Percentiles rank a stretch among this genome's conserved stretches.
These are phyloP conservation scores for Coemansia sp. DNA, from an alignment of 192 early-diverging fungal species.

Conservation along the genomic window DNA sequence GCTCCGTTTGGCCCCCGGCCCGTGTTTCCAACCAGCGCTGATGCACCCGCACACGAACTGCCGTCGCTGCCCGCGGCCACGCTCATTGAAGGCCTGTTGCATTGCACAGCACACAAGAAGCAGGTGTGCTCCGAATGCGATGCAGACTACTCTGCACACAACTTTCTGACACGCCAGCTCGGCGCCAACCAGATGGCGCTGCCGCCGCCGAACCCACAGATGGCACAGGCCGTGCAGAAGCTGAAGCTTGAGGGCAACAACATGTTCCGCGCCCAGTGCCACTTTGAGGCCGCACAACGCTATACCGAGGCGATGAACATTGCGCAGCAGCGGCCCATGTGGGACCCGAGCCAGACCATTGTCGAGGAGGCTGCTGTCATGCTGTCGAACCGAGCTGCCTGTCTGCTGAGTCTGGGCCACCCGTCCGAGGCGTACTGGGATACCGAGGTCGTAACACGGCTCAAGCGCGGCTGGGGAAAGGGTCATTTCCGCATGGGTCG, in stretches of 20 bases:
- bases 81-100: constrained; percentile 56
- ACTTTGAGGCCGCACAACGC: constrained; percentile 75
- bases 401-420: constrained; percentile 63
- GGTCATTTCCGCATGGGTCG: constrained; percentile 78
- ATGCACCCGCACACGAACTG: constrained; percentile 18
- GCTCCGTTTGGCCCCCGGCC: constrained; percentile 46
- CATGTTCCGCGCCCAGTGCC: constrained; percentile 77
- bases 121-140: constrained; percentile 66
- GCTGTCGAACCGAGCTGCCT: constrained; percentile 67
- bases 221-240: constrained; percentile 57
- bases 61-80: constrained; percentile 7
- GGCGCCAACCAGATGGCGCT: constrained; percentile 61
- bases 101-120: constrained; percentile 62
- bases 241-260: constrained; percentile 83
- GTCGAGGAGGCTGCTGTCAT: constrained; percentile 67
- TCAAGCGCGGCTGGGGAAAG: constrained; percentile 73
- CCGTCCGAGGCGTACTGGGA: constrained; percentile 71
- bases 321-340: constrained; percentile 68
- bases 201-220: constrained; percentile 68
- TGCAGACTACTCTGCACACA: constrained; percentile 64
- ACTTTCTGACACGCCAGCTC: constrained; percentile 65
- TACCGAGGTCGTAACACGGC: constrained; percentile 64
- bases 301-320: constrained; percentile 89
- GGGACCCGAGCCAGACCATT: constrained; percentile 68
- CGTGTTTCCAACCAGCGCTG: constrained; percentile 35